Conservation (phyloP, 257 asterid species). For the Solanum lycopersicoides region DNA sequence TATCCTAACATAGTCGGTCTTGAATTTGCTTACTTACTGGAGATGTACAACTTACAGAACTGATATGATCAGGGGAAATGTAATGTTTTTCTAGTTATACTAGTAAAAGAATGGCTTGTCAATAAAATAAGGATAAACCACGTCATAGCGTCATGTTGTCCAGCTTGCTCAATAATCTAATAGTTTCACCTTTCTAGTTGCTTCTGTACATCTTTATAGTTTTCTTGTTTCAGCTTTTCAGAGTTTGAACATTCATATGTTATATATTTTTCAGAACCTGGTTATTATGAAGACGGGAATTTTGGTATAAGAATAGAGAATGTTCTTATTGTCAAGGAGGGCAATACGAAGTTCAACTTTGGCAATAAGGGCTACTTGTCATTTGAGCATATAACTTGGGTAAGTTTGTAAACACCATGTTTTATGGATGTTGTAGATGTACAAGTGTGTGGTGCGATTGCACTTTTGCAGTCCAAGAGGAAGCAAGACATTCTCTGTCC, state of each 20-base stretch:
- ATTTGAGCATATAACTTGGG: slow-evolving; percentile 95
- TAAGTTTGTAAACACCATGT: slow-evolving; percentile 10
- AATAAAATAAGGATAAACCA: neutral
- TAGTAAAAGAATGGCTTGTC: neutral
- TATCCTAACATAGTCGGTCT: neutral
- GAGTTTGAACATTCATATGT: neutral
- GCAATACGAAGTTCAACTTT: slow-evolving; percentile 78
- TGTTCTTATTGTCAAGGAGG: slow-evolving; percentile 73
- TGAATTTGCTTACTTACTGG: neutral
- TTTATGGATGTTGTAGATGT: neutral
- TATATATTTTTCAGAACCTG: slow-evolving; percentile 60
- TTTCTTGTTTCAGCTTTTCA: neutral
- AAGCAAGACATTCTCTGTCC: neutral
- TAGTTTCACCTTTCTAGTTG: neutral
- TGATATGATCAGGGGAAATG: neutral
- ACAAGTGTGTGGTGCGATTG: neutral
- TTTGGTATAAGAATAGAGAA: slow-evolving; percentile 92
- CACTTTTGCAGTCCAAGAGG: neutral
- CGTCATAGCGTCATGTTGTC: neutral
- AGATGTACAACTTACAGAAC: neutral
- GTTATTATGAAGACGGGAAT: slow-evolving; percentile 91
- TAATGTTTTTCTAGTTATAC: neutral
- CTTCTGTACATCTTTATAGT: neutral
- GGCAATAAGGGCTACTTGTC: slow-evolving; percentile 62
- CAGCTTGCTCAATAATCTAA: neutral